Evolutionary conservation across 2,329 filamentous ascomycete genomes (phyloP).

Genomic region (Exophiala viscosa): DNA sequence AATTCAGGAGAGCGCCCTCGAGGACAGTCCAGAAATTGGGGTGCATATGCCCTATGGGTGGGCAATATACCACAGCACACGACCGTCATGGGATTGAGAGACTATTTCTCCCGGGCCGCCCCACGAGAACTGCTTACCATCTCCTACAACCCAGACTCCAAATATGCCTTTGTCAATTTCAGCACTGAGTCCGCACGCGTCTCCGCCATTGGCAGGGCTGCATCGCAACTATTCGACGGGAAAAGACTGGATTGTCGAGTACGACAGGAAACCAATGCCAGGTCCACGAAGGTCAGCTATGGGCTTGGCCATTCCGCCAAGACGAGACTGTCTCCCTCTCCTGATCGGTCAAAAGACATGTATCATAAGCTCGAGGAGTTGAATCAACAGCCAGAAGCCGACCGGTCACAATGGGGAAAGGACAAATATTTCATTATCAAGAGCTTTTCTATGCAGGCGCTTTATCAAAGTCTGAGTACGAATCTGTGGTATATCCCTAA

Average conservation of each 20-base stretch:
- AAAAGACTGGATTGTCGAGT: conserved; percentile 21
- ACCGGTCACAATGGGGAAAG: conserved; percentile 10
- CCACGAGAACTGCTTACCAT: conserved; percentile 15
- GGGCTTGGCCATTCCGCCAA: conserved; percentile 5
- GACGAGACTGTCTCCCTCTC: conserved; percentile 6
- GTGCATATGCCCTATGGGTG: conserved; percentile 19
- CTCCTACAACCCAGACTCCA: conserved; percentile 20
- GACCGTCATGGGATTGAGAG: conserved; percentile 17
- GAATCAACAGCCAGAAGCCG: conserved; percentile 13
- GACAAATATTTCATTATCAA: conserved; percentile 23
- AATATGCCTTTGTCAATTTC: conserved; percentile 23
- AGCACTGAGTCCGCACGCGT: conserved; percentile 7
- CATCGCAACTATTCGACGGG: conserved; percentile 13
- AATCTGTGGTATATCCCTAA: conserved; percentile 17
- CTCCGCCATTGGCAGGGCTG: conserved; percentile 15
- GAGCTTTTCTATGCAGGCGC: conserved; percentile 16
- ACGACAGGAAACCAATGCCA: conserved; percentile 9
- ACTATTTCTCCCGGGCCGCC: conserved; percentile 16
- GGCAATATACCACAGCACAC: conserved; percentile 20
- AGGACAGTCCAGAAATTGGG: conserved; percentile 5
- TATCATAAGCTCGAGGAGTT: conserved; percentile 15
- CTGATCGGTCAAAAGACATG: neutral
- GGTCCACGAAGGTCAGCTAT: conserved; percentile 23
- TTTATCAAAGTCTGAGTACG: conserved; percentile 17
- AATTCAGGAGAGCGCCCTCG: neutral